A percentile compares a stretch with the other conserved stretches of the same genome.
These are phyloP conservation scores for Limnomonas spitsbergensis DNA, from an alignment of 139 green algal species.

Conservation along the genomic window DNA sequence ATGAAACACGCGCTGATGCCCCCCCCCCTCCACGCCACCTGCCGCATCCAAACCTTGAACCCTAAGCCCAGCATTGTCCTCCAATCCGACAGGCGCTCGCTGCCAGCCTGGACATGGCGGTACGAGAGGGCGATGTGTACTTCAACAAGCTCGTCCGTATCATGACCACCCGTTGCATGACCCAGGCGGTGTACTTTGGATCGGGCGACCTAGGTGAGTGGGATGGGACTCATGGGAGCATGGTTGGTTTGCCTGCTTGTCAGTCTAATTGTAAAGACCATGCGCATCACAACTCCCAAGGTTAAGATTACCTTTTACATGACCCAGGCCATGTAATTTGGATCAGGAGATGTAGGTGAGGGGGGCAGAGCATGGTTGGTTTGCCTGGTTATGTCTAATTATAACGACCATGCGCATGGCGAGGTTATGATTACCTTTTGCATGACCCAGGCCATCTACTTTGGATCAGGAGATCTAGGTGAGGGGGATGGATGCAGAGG, in stretches of 20 bases:
- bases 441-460: conserved; percentile 91
- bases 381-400: conserved; percentile 80
- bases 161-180: conserved; percentile 97
- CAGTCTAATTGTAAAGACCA: conserved; percentile 71
- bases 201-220: conserved; percentile 45
- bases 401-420: conserved; percentile 48
- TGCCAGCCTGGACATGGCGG: conserved; percentile 72
- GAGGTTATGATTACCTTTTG: conserved; percentile 93
- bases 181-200: conserved; percentile 80
- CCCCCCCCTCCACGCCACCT: too few species aligned
- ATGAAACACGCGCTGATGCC: too few species aligned
- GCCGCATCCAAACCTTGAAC: too few species aligned
- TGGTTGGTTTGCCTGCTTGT: conserved; percentile 54
- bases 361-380: too few species aligned
- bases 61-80: too few species aligned
- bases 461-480: conserved; percentile 58
- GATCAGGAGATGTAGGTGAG: conserved; percentile 47
- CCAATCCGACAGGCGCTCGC: conserved; percentile 56
- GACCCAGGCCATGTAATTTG: conserved; percentile 86
- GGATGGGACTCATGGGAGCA: background rate
- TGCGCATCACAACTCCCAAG: conserved; percentile 57
- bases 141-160: conserved; percentile 98
- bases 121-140: conserved; percentile 77
- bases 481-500: too few species aligned
- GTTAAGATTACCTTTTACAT: conserved; percentile 94